phyloP scores from a whole-genome alignment of 139 green algal species.

The Chlorella sp. region DNA sequence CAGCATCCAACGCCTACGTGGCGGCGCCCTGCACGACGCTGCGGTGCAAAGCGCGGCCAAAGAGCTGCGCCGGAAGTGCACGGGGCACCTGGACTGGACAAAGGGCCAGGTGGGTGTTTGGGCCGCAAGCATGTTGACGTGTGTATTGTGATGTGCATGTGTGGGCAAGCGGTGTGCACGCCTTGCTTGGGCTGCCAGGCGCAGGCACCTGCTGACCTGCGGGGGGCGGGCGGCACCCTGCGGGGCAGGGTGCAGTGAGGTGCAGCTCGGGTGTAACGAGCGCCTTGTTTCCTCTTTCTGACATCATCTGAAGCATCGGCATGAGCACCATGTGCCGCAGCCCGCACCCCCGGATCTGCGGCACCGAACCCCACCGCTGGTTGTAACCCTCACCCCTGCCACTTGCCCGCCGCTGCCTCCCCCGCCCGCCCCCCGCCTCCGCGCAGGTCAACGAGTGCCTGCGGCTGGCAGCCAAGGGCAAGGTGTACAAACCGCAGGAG shows the following conservation, averaged over 20 bases:
- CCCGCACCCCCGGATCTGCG: neutral
- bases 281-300: too few species aligned
- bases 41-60: neutral
- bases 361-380: too few species aligned
- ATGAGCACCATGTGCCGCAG: too few species aligned
- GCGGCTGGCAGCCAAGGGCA: constrained; percentile 15
- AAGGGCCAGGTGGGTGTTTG: constrained; percentile 28
- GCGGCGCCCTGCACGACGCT: neutral
- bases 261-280: too few species aligned
- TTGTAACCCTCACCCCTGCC: too few species aligned
- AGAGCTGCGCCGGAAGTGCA: constrained; percentile 39
- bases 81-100: constrained; percentile 31
- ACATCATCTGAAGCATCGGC: too few species aligned
- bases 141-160: neutral
- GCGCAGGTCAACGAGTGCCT: constrained; percentile 36
- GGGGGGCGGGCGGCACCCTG: neutral
- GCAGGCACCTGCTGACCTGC: constrained; percentile 33
- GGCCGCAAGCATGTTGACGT: neutral
- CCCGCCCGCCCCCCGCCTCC: neutral
- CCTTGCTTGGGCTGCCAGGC: constrained; percentile 18
- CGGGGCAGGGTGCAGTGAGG: too few species aligned
- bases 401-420: neutral
- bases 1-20: neutral
- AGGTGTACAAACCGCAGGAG: neutral
- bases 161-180: neutral